These are phyloP conservation scores for Pichia deserticola DNA, from an alignment of 805 yeast genomes.

Conservation along the genomic window DNA sequence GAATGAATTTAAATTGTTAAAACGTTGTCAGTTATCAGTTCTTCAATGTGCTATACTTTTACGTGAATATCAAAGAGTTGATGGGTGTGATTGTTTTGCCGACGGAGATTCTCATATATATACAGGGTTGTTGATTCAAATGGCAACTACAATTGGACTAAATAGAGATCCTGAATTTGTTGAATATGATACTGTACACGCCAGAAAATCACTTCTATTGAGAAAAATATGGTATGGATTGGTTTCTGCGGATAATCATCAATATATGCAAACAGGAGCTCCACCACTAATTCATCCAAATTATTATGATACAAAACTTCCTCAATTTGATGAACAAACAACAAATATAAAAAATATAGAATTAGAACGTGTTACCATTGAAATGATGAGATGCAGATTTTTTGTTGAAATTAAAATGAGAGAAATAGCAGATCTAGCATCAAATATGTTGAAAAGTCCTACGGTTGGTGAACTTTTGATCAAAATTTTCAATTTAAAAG, in stretches of 20 bases:
- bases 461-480: conserved; percentile 32
- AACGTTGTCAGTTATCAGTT: conserved; percentile 40
- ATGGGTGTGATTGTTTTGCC: conserved; percentile 46
- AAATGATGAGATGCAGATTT: conserved; percentile 24
- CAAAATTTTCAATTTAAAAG: conserved; percentile 20
- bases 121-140: conserved; percentile 50
- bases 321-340: conserved; percentile 29
- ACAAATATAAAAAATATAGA: conserved; percentile 31
- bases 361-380: conserved; percentile 36
- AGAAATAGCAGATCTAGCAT: conserved; percentile 30
- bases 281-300: conserved; percentile 34
- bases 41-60: conserved; percentile 47
- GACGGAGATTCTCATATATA: conserved; percentile 53
- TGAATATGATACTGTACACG: neutral
- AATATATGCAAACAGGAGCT: conserved; percentile 40
- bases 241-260: conserved; percentile 37
- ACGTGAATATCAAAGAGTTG: conserved; percentile 41
- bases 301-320: conserved; percentile 47
- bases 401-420: conserved; percentile 27
- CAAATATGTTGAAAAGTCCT: conserved; percentile 35
- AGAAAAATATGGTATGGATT: conserved; percentile 53
- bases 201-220: conserved; percentile 34
- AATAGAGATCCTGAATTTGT: conserved; percentile 1
- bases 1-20: conserved; percentile 44
- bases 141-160: conserved; percentile 62